Percentiles rank a stretch among this genome's conserved stretches.
phyloP scores from a whole-genome alignment of 805 yeast genomes.

The Candida stauntonica region DNA sequence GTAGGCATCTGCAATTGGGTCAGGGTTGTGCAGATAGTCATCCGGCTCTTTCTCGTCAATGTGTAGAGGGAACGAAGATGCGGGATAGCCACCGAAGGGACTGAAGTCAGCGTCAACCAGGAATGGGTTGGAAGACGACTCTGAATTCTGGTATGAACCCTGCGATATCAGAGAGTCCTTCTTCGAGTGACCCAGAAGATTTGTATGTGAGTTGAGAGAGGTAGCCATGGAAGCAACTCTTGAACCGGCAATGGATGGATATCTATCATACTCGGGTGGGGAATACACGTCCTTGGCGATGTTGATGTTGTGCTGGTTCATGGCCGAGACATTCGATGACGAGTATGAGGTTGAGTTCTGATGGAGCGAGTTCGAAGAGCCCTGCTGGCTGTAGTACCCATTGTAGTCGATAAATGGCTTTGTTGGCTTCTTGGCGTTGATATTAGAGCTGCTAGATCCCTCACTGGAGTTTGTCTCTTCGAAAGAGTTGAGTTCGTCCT shows the following conservation, averaged over 20 bases:
- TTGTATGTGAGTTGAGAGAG: constrained; percentile 33
- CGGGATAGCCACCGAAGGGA: constrained; percentile 97
- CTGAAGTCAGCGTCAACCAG: constrained; percentile 60
- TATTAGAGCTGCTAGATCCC: constrained; percentile 19
- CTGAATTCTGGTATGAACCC: constrained; percentile 19
- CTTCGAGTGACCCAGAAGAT: constrained; percentile 16
- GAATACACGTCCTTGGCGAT: constrained; percentile 26
- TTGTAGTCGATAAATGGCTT: constrained; percentile 39
- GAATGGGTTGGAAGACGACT: constrained; percentile 35
- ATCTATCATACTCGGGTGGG: constrained; percentile 62
- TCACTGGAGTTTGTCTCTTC: constrained; percentile 23
- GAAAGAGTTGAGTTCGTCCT: constrained; percentile 25
- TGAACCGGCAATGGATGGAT: constrained; percentile 56
- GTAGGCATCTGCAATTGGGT: constrained; percentile 87
- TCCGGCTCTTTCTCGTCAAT: constrained; percentile 94
- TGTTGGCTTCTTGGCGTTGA: constrained; percentile 15
- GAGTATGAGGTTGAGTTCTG: constrained; percentile 18
- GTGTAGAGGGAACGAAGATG: constrained; percentile 82
- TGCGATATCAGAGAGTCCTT: constrained; percentile 16
- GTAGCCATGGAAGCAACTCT: constrained; percentile 50
- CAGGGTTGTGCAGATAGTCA: constrained; percentile 94
- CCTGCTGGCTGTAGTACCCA: constrained; percentile 39
- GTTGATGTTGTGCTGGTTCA: constrained; percentile 12
- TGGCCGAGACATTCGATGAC: constrained; percentile 22
- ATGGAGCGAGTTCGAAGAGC: constrained; percentile 35